Conservation (phyloP, 139 green algal genomes). For the Mesostigma viride region DNA sequence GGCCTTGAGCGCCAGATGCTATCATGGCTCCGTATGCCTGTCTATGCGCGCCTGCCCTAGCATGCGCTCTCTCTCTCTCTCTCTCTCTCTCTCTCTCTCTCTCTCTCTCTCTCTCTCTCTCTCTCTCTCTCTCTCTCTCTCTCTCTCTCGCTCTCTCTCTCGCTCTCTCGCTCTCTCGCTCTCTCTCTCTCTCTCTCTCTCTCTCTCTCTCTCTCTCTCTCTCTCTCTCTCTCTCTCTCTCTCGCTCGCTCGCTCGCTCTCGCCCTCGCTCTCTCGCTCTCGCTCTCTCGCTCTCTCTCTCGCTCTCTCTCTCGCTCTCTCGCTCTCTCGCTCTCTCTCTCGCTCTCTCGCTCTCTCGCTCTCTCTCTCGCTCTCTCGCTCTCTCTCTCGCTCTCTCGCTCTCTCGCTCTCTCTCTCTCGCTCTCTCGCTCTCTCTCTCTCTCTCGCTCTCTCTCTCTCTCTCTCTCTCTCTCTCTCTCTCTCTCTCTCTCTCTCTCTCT, state of each 20-base stretch:
- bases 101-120: slow-evolving; percentile 5
- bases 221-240: slow-evolving; percentile 5
- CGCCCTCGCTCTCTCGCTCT: not conserved
- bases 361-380: too few species aligned
- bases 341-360: not conserved
- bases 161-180: not conserved
- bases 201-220: slow-evolving; percentile 5
- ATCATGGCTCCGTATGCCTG: too few species aligned
- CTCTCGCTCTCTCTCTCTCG: too few species aligned
- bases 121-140: slow-evolving; percentile 5
- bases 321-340: not conserved
- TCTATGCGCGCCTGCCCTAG: too few species aligned
- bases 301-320: not conserved
- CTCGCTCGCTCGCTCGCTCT: not conserved
- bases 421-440: too few species aligned
- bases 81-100: slow-evolving; percentile 5
- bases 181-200: slow-evolving; percentile 5
- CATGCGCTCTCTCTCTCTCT: slow-evolving; percentile 2
- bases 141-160: slow-evolving; percentile 2
- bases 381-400: too few species aligned
- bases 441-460: too few species aligned
- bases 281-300: not conserved
- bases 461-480: too few species aligned
- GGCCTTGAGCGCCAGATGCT: too few species aligned
- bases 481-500: too few species aligned